Percentiles rank a stretch among this genome's conserved stretches.
Evolutionary conservation across 345 rosid genomes (phyloP).

Genomic region (Gossypium ekmanianum): DNA sequence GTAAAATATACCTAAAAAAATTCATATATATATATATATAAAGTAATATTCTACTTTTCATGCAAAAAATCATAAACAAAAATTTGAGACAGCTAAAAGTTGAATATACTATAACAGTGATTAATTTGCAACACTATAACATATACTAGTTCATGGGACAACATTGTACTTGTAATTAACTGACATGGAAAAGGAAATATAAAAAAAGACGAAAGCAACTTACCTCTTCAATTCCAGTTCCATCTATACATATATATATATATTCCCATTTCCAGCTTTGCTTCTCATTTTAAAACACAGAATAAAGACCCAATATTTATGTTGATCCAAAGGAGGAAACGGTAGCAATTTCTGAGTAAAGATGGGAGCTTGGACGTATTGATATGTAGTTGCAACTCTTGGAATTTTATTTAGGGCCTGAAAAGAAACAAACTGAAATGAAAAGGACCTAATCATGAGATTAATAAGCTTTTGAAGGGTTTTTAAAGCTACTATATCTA

Average conservation of each 20-base stretch:
- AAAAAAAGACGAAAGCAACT: slow-evolving; percentile 19
- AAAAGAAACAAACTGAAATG: background rate
- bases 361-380: slow-evolving; percentile 11
- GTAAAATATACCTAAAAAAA: too few relatives aligned
- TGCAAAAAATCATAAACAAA: background rate
- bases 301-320: background rate
- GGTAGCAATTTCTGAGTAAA: background rate
- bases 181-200: background rate
- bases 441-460: background rate
- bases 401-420: slow-evolving; percentile 27
- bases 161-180: background rate
- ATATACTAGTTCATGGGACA: slow-evolving; percentile 14
- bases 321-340: slow-evolving; percentile 15
- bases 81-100: background rate
- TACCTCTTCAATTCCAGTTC: slow-evolving; percentile 20
- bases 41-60: background rate
- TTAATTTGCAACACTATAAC: slow-evolving; percentile 14
- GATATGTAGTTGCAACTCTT: background rate
- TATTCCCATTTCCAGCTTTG: slow-evolving; percentile 16
- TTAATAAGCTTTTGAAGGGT: background rate
- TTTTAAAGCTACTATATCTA: background rate
- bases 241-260: background rate
- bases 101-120: background rate
- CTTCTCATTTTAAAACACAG: slow-evolving; percentile 12
- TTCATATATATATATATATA: too few relatives aligned